Conservation (phyloP, 2,329 filamentous ascomycete species). For the Rhynchosporium agropyri region DNA sequence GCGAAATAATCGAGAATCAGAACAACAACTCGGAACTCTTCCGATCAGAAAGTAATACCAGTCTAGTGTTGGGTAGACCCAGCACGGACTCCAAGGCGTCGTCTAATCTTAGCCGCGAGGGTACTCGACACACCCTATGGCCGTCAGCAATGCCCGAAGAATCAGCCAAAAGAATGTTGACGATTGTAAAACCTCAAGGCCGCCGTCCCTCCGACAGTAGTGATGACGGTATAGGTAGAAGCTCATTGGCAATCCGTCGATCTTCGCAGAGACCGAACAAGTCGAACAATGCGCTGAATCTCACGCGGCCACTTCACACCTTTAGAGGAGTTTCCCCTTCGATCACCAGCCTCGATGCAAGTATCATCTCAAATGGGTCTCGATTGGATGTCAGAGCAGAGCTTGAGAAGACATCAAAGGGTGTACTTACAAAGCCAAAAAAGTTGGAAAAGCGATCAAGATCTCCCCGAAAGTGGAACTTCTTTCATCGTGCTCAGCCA, state of each 20-base stretch:
- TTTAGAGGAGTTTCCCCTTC: slow-evolving; percentile 49
- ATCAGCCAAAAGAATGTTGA: slow-evolving; percentile 26
- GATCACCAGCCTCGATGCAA: slow-evolving; percentile 59
- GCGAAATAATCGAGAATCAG: slow-evolving; percentile 61
- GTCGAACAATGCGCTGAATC: slow-evolving; percentile 49
- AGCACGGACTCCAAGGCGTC: slow-evolving; percentile 49
- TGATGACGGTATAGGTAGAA: slow-evolving; percentile 56
- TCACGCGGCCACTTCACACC: slow-evolving; percentile 58
- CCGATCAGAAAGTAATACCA: slow-evolving; percentile 55
- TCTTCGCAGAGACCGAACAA: slow-evolving; percentile 56
- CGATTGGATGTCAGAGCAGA: slow-evolving; percentile 45
- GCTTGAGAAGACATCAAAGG: slow-evolving; percentile 40
- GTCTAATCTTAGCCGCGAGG: slow-evolving; percentile 41
- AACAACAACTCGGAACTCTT: slow-evolving; percentile 55
- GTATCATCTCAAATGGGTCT: slow-evolving; percentile 60
- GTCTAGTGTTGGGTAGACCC: slow-evolving; percentile 46
- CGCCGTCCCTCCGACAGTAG: slow-evolving; percentile 55
- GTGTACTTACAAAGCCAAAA: slow-evolving; percentile 45
- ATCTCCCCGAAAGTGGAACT: slow-evolving; percentile 62
- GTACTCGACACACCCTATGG: slow-evolving; percentile 52
- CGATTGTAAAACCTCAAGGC: slow-evolving; percentile 27
- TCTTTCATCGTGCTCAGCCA: slow-evolving; percentile 60
- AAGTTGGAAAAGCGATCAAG: slow-evolving; percentile 59
- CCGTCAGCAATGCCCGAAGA: slow-evolving; percentile 55
- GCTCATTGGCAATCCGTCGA: slow-evolving; percentile 57